Percentiles rank a stretch among this genome's conserved stretches.
Conservation (phyloP, 495 filamentous ascomycete genomes). For the Talaromyces borbonicus region DNA sequence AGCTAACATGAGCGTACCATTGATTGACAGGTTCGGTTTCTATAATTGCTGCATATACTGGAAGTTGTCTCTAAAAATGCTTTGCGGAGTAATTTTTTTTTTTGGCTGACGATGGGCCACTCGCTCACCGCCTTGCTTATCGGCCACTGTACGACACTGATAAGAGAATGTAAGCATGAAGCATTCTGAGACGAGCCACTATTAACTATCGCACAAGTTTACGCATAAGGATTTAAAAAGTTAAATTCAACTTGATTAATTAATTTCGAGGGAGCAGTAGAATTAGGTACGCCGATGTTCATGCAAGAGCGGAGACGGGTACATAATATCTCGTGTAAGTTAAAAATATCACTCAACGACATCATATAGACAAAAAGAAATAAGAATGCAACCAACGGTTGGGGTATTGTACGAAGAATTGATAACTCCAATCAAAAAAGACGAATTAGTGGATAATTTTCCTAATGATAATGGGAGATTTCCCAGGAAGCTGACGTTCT, state of each 20-base stretch:
- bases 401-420: conserved; percentile 33
- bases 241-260: no score
- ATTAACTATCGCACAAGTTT: no score
- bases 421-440: conserved; percentile 9
- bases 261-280: neutral
- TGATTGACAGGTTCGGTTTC: neutral
- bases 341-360: neutral
- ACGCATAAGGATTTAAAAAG: no score
- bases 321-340: neutral
- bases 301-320: neutral
- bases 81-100: conserved; percentile 25
- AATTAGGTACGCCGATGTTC: neutral
- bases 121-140: conserved; percentile 2
- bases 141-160: neutral
- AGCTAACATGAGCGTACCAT: no score
- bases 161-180: no score
- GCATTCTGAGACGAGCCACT: no score
- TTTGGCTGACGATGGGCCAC: conserved; percentile 18
- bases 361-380: conserved; percentile 9
- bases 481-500: no score
- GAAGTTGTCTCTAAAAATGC: conserved; percentile 8
- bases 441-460: conserved; percentile 15
- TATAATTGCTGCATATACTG: neutral
- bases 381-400: neutral
- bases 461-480: no score